phyloP scores from a whole-genome alignment of 2,329 filamentous ascomycete species.

The Chrysosporium queenslandicum region DNA sequence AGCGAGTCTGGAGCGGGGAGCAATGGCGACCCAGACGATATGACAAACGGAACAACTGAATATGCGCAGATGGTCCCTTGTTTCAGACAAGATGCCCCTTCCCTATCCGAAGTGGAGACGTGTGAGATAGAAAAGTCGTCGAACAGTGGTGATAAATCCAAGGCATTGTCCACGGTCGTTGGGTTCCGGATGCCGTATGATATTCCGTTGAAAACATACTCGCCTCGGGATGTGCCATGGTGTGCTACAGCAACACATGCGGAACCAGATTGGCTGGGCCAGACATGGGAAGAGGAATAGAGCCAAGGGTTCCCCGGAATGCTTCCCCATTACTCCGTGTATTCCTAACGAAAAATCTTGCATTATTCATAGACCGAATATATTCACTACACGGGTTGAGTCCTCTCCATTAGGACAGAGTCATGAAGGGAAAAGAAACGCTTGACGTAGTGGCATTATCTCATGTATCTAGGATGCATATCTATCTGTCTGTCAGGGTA shows the following conservation, averaged over 20 bases:
- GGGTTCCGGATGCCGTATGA: conserved; percentile 76
- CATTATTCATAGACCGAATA: too few relatives aligned
- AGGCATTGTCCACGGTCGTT: conserved; percentile 36
- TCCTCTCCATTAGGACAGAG: background rate
- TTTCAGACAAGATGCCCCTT: conserved; percentile 53
- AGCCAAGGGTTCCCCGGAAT: background rate
- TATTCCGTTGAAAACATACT: conserved; percentile 61
- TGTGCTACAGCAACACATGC: conserved; percentile 53
- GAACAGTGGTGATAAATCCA: background rate
- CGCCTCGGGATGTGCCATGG: conserved; percentile 60
- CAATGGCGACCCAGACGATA: conserved; percentile 12
- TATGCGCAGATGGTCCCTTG: conserved; percentile 54
- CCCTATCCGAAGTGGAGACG: conserved; percentile 18
- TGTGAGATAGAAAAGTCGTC: conserved; percentile 3
- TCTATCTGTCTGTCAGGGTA: conserved; percentile 4
- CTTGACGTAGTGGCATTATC: background rate
- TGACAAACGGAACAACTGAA: conserved; percentile 16
- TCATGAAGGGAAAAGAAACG: background rate
- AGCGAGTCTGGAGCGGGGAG: conserved; percentile 33
- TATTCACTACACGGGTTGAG: background rate
- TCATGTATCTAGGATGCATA: background rate
- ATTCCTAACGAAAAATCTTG: background rate
- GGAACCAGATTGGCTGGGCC: conserved; percentile 52
- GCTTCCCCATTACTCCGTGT: background rate
- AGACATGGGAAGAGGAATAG: conserved; percentile 29